Percentiles rank a stretch among this genome's conserved stretches.
Conservation (phyloP, 1,139 yeast genomes). For the Yamadazyma blattariae region DNA sequence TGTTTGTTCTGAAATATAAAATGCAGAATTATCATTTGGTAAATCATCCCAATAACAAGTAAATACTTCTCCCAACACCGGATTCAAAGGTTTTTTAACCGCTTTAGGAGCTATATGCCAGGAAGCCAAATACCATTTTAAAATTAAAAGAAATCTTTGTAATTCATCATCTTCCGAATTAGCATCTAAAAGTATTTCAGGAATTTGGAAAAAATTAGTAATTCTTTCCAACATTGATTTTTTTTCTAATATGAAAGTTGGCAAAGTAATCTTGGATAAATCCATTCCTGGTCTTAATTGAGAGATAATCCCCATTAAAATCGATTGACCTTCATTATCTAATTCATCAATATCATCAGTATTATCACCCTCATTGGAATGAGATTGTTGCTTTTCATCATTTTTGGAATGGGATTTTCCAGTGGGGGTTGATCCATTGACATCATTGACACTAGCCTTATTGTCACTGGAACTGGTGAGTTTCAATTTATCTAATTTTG, state of each 20-base stretch:
- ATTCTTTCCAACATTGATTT: conserved; percentile 96
- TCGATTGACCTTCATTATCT: conserved; percentile 85
- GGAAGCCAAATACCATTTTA: conserved; percentile 87
- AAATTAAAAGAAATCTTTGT: conserved; percentile 67
- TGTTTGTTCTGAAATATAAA: conserved; percentile 87
- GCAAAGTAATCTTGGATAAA: conserved; percentile 83
- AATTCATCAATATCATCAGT: conserved; percentile 76
- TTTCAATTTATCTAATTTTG: conserved; percentile 33
- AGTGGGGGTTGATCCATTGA: background rate
- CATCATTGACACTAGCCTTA: background rate
- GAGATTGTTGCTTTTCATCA: too few species aligned
- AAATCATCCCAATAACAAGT: conserved; percentile 90
- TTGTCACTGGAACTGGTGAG: conserved; percentile 8
- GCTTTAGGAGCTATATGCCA: conserved; percentile 99
- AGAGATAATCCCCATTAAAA: conserved; percentile 79
- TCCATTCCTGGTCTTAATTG: conserved; percentile 94
- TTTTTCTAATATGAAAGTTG: conserved; percentile 91
- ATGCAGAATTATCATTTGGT: conserved; percentile 63
- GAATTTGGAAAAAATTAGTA: conserved; percentile 85
- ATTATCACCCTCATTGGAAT: conserved; percentile 1
- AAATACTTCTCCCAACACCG: conserved; percentile 88
- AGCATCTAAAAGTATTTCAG: conserved; percentile 71
- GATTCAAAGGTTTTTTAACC: conserved; percentile 93
- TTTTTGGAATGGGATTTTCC: too few species aligned
- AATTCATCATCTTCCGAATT: conserved; percentile 56